Base-by-base conservation (phyloP, 2,329 filamentous ascomycete genomes). In the Xylariaceae sp. region DNA sequence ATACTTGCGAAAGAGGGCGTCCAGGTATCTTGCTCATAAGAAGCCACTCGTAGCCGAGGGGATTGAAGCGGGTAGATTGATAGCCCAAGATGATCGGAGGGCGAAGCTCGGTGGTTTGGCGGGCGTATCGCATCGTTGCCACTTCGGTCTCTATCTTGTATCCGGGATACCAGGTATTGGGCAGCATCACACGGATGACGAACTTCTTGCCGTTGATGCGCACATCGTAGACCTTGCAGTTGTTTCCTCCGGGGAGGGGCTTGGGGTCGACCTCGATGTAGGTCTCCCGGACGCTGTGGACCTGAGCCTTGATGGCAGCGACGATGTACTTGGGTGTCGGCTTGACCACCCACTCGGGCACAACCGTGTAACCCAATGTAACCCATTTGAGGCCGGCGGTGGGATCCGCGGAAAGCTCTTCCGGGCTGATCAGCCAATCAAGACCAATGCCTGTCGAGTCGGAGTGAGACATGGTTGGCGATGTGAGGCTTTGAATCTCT, bases 31-130 rank as follows among this genome's bases (percentile, higher is more conserved):
- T 56, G 9, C 46, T 51, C 63, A 66, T 64, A 6, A 67, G 46
- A 11, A 66, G 60, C 65, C 66, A 68, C 49, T 68, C 66, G 11
- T 61, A 63, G 0, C 63, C 63, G 14, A 66, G 44, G 1, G 58
- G 52, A 17, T 60, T 63, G 15, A 60, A 38, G 11, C 54, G 47
- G 1, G 57, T 55, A 0, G 59, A 45, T 35, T 62, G 55, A 36
- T 59, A 60, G 18, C 45, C 56, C 6, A 33, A 44, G 14, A 66
- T 56, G 4, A 44, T 49, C 3, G 65, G 64, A 2, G 65, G 56
- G 1, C 60, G 61, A 2, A 67, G 49, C 5, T 32, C 49, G 2
- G 62, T 66, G 42, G 61, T 55, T 6, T 46, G 27, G 2, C 42
- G 1, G 2, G 62, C 49, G 60, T 60, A 66, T 1, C 40, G 42